Base-by-base conservation (phyloP, 2,329 filamentous ascomycete genomes). In the Cyphellophora attinorum region DNA sequence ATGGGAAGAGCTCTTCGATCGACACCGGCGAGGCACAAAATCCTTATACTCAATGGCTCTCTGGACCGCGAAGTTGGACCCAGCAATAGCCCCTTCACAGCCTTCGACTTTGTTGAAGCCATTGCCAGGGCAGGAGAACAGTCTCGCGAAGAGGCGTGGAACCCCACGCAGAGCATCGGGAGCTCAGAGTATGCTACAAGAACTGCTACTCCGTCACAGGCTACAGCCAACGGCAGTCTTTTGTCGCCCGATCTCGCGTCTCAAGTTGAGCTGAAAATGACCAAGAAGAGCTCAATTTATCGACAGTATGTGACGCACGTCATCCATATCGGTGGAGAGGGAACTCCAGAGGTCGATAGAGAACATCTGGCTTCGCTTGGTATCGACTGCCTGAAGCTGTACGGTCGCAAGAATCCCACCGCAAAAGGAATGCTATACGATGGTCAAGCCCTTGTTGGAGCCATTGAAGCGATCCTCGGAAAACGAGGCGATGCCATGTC, bases 11-110 rank as follows among this genome's bases (percentile, higher is more conserved):
- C 76, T 0, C 66, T 85, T 14, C 61, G 69, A 1, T 58, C 60
- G 11, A 65, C 59, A 16, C 59, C 66, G 0, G 50, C 66, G 1
- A 63, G 73, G 5, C 73, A 79, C 51, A 93, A 91, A 55, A 80
- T 94, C 12, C 63, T 94, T 5, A 82, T 94, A 16, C 64, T 94
- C 5, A 96, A 96, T 51, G 83, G 84, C 14, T 81, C 73, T 1
- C 65, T 81, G 0, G 89, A 96, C 52, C 77, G 89, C 6, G 89
- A 96, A 62, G 94, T 86, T 0, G 85, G 86, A 0, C 84, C 86
- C 0, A 67, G 67, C 0, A 53, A 53, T 0, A 42, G 68, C 1
- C 76, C 81, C 0, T 86, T 85, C 51, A 74, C 76, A 0, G 89
- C 84, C 0, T 61, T 75, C 0, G 86, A 93, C 50, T 96, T 96